Evolutionary conservation across 495 filamentous ascomycete species (phyloP).

Genomic region (Astrocystis sublimbata): DNA sequence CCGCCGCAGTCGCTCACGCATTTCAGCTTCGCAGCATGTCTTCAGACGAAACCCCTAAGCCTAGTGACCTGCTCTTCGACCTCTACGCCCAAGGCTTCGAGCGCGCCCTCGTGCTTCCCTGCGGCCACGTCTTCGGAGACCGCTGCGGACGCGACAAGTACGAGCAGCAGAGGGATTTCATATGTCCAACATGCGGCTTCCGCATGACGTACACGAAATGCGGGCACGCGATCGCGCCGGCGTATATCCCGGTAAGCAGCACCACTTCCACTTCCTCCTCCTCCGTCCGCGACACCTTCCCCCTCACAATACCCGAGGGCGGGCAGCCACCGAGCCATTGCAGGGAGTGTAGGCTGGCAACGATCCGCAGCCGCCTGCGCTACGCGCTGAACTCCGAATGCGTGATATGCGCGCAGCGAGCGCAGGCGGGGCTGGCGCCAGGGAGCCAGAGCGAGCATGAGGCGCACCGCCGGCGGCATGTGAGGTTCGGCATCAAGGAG

Average conservation of each 20-base stretch:
- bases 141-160: conserved; percentile 24
- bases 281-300: conserved; percentile 28
- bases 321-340: conserved; percentile 22
- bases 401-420: conserved; percentile 23
- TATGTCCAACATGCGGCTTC: conserved; percentile 29
- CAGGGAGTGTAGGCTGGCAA: conserved; percentile 27
- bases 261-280: too few relatives aligned
- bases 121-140: conserved; percentile 33
- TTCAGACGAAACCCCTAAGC: background rate
- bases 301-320: conserved; percentile 30
- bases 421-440: background rate
- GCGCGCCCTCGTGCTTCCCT: conserved; percentile 24
- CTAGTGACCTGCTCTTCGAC: conserved; percentile 4
- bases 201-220: conserved; percentile 26
- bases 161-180: conserved; percentile 7
- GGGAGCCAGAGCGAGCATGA: conserved; percentile 13
- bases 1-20: conserved; percentile 18
- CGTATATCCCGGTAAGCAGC: conserved; percentile 19
- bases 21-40: background rate
- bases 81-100: conserved; percentile 26
- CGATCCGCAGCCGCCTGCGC: conserved; percentile 21
- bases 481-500: conserved; percentile 16
- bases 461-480: conserved; percentile 24
- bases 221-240: conserved; percentile 25
- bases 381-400: conserved; percentile 27